phyloP scores from a whole-genome alignment of 2,329 filamentous ascomycete genomes.

The Colletotrichum phormii region DNA sequence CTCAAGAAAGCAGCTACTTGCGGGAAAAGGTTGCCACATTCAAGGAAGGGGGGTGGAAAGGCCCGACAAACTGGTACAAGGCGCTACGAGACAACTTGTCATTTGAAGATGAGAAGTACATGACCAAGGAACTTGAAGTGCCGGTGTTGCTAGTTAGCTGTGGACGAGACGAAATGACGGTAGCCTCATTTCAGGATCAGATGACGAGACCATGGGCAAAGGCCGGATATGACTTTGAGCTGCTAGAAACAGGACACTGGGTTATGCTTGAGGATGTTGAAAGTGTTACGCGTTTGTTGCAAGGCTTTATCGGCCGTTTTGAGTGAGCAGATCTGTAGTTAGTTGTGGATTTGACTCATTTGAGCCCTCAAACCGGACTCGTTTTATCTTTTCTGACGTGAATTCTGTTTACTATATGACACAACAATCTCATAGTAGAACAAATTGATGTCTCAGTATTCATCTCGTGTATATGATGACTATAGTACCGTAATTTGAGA shows the following conservation, averaged over 20 bases:
- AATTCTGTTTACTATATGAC: too few relatives aligned
- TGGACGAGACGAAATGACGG: constrained; percentile 28
- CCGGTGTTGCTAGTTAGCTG: constrained; percentile 20
- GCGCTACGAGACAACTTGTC: constrained; percentile 23
- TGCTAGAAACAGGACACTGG: constrained; percentile 31
- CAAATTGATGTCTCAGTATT: too few relatives aligned
- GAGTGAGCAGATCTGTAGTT: neutral
- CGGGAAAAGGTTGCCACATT: neutral
- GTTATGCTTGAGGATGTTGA: constrained; percentile 21
- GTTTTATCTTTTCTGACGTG: too few relatives aligned
- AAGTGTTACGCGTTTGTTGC: neutral
- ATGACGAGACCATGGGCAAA: constrained; percentile 29
- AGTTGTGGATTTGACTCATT: too few relatives aligned
- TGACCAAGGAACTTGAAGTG: constrained; percentile 7
- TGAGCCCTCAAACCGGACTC: too few relatives aligned
- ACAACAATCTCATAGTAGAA: too few relatives aligned
- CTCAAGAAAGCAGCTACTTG: neutral
- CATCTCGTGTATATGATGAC: too few relatives aligned
- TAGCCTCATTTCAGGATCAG: constrained; percentile 11
- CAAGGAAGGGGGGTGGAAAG: constrained; percentile 10
- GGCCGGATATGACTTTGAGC: constrained; percentile 18
- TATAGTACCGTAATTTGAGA: too few relatives aligned
- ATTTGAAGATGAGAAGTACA: constrained; percentile 12
- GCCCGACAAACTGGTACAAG: constrained; percentile 29
- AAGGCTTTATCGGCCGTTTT: constrained; percentile 4